A percentile compares a stretch with the other conserved stretches of the same genome.
Conservation (phyloP, 192 early-diverging fungal genomes). For the Lunasporangiospora selenospora region DNA sequence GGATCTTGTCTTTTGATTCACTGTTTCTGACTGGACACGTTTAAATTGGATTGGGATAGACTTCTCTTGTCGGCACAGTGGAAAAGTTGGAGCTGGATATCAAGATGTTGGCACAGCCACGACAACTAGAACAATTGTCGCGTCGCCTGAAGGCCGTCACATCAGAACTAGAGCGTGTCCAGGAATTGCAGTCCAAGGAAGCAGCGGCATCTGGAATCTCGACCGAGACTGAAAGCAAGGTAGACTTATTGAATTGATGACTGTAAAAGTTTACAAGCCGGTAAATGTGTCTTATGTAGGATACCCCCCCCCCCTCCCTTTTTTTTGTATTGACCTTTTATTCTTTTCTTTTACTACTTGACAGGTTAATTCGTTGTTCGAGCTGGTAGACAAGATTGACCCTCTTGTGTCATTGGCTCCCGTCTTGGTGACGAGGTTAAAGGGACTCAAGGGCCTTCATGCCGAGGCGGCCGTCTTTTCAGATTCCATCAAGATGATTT, state of each 20-base stretch:
- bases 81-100: conserved; percentile 77
- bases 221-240: conserved; percentile 51
- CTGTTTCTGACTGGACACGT: no score
- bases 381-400: conserved; percentile 76
- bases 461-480: conserved; percentile 81
- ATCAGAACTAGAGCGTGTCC: conserved; percentile 71
- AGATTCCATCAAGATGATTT: conserved; percentile 75
- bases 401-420: conserved; percentile 82
- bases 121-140: conserved; percentile 68
- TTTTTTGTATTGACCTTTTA: neutral
- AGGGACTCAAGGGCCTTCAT: conserved; percentile 80
- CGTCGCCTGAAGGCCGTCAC: conserved; percentile 67
- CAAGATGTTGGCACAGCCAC: conserved; percentile 71
- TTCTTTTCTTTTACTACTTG: neutral
- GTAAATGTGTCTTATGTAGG: neutral
- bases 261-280: neutral
- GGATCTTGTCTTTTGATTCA: no score
- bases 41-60: conserved; percentile 12
- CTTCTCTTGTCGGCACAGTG: conserved; percentile 62
- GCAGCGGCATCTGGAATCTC: conserved; percentile 49
- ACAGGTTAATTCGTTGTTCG: conserved; percentile 72
- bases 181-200: conserved; percentile 66
- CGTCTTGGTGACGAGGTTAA: conserved; percentile 77
- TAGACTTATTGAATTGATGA: conserved; percentile 3
- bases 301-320: neutral